These are phyloP conservation scores for Lachnellula hyalina DNA, from an alignment of 2,329 filamentous ascomycete species.

Conservation along the genomic window DNA sequence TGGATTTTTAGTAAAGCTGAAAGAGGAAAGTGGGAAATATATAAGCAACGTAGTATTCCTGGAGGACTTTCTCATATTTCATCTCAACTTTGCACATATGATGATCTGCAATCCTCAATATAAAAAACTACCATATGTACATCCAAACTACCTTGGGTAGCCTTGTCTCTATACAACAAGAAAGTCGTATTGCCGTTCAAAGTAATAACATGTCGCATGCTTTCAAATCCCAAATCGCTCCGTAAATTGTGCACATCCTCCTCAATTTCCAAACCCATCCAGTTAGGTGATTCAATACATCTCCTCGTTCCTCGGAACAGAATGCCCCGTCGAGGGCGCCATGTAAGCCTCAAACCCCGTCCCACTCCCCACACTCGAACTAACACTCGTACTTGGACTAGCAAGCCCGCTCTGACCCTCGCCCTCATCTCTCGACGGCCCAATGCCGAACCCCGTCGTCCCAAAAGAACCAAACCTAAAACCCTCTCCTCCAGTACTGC, in stretches of 20 bases:
- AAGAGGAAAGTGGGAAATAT: too few relatives aligned
- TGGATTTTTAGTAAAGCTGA: too few relatives aligned
- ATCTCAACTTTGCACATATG: too few relatives aligned
- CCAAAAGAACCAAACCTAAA: constrained; percentile 19
- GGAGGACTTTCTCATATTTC: too few relatives aligned
- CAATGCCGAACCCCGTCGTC: constrained; percentile 20
- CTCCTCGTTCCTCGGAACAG: background rate
- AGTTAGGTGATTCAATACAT: background rate
- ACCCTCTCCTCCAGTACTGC: constrained; percentile 15
- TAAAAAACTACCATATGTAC: too few relatives aligned
- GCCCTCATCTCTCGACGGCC: constrained; percentile 22
- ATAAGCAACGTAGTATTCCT: too few relatives aligned
- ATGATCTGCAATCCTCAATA: too few relatives aligned
- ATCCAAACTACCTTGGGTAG: too few relatives aligned
- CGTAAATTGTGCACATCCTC: background rate
- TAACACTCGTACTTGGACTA: constrained; percentile 31
- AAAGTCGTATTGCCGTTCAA: too few relatives aligned
- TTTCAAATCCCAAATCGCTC: background rate
- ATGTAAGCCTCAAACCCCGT: constrained; percentile 15
- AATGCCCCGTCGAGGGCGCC: constrained; percentile 2
- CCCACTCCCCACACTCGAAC: constrained; percentile 22
- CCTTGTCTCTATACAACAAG: background rate
- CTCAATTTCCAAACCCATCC: background rate
- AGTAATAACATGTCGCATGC: too few relatives aligned
- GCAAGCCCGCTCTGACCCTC: constrained; percentile 25